phyloP scores from a whole-genome alignment of 2,329 filamentous ascomycete genomes.

The Huntiella omanensis region DNA sequence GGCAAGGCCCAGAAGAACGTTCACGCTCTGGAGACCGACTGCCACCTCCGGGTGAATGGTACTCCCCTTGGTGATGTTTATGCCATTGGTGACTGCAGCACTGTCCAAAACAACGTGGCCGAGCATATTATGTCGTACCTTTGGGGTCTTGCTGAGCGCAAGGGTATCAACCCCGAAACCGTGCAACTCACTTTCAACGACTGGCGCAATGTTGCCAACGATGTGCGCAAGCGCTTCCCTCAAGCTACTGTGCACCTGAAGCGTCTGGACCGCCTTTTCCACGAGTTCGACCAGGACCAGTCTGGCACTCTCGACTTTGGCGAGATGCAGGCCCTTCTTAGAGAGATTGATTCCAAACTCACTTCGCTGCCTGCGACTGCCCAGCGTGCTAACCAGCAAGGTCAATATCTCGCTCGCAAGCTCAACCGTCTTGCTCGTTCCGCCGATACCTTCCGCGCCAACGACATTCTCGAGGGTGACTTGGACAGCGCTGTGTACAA shows the following conservation, averaged over 20 bases:
- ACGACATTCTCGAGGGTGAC: conserved; percentile 74
- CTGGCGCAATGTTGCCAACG: conserved; percentile 69
- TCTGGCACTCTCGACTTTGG: conserved; percentile 86
- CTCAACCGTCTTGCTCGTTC: conserved; percentile 78
- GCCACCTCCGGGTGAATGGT: conserved; percentile 75
- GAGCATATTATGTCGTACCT: conserved; percentile 83
- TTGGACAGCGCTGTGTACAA: conserved; percentile 84
- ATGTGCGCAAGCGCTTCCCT: conserved; percentile 76
- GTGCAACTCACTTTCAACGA: conserved; percentile 71
- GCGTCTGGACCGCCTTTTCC: conserved; percentile 78
- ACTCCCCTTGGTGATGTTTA: conserved; percentile 89
- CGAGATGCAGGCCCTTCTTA: conserved; percentile 72
- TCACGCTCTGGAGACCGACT: conserved; percentile 85
- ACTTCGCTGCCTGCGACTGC: conserved; percentile 90
- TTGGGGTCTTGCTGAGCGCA: conserved; percentile 76
- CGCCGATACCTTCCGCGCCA: conserved; percentile 54
- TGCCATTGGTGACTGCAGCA: conserved; percentile 86
- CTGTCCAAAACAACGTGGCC: conserved; percentile 91
- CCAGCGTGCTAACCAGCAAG: conserved; percentile 91
- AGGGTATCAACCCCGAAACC: conserved; percentile 75
- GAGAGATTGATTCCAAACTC: conserved; percentile 85
- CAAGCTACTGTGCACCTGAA: conserved; percentile 76
- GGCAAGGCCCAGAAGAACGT: conserved; percentile 57
- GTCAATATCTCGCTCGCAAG: conserved; percentile 78
- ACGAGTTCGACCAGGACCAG: conserved; percentile 81